These are phyloP conservation scores for Pholiota adiposa DNA, from an alignment of 1,284 basidiomycete species.

Conservation along the genomic window DNA sequence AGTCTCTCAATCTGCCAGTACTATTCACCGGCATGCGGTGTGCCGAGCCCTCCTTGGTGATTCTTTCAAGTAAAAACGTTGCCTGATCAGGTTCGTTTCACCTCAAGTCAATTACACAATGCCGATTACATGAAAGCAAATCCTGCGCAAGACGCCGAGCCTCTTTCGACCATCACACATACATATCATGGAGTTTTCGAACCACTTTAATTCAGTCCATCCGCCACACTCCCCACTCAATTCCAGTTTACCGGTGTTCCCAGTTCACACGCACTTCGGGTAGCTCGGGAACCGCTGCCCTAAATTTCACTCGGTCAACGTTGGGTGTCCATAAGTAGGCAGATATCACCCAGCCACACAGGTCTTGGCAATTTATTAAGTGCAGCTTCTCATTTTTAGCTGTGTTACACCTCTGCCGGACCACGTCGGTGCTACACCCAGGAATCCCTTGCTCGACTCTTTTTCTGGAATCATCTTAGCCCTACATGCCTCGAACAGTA, in stretches of 20 bases:
- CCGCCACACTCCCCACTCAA: not conserved
- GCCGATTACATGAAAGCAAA: not conserved
- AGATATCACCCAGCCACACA: not conserved
- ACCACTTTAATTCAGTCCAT: not conserved
- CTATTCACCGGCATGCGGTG: too few species aligned
- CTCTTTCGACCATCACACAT: not conserved
- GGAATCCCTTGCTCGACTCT: not conserved
- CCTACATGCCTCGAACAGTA: conserved; percentile 43
- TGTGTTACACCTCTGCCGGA: not conserved
- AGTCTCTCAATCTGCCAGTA: too few species aligned
- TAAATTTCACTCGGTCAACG: not conserved
- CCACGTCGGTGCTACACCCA: too few species aligned
- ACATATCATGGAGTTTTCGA: not conserved
- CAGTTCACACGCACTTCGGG: not conserved
- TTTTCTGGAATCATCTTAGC: not conserved
- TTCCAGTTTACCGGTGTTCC: not conserved
- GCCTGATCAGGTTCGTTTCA: not conserved
- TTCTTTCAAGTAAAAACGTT: conserved; percentile 1
- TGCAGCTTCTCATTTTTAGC: not conserved
- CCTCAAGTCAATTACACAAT: not conserved
- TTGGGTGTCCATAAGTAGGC: not conserved
- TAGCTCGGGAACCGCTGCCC: not conserved
- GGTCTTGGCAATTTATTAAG: not conserved
- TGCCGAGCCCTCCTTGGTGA: not conserved
- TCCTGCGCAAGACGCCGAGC: not conserved